Base-by-base conservation (phyloP, 306 rosid genomes). In the Rubus idaeus region DNA sequence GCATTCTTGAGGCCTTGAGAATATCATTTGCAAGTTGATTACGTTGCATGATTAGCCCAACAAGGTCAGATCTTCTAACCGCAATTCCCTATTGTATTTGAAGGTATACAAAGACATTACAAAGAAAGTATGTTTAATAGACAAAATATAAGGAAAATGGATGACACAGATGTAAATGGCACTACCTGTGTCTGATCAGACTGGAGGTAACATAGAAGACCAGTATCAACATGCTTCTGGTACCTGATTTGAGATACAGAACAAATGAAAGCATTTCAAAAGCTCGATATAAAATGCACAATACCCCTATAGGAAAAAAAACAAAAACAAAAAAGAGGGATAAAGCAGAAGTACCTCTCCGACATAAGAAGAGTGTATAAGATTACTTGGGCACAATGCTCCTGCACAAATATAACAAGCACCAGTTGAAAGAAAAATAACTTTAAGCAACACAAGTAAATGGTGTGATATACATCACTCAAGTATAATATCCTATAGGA, bases 361-460 rank as follows among this genome's bases (percentile, higher is more conserved):
- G 97, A 94, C 98, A 94, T 90, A 72, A 94, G 84, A 74, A 94
- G 88, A 51, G 98, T 90, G 81, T 92, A 94, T 26, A 94, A 79
- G 76, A 92, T 89, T 58, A 94, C 97, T 90, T 94, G 98, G 79
- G 98, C 98, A 55, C 79, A 63, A 71, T 94, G 98, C 83, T 94
- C 98, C 82, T 94, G 94, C 91, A 30, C 35, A 87, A 41, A 77
- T 55, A 71, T 73, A 26, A 73, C 35, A 83, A 67, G 67, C 74
- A 77, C 53, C 67, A 81, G 84, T 68, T 44, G 67, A 18, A 71
- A 76, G 23, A 69, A 74, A 30, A 69, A 73, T 35, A 78, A 80
- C 68, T 66, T 44, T 77, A 71, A 30, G 56, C 41, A 74, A 77
- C 44, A 51, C 45, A 63, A 53, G 23, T 47, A 20, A 55, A 67